Evolutionary conservation across 2,329 filamentous ascomycete species (phyloP).

Genomic region (Botrytis fragariae): DNA sequence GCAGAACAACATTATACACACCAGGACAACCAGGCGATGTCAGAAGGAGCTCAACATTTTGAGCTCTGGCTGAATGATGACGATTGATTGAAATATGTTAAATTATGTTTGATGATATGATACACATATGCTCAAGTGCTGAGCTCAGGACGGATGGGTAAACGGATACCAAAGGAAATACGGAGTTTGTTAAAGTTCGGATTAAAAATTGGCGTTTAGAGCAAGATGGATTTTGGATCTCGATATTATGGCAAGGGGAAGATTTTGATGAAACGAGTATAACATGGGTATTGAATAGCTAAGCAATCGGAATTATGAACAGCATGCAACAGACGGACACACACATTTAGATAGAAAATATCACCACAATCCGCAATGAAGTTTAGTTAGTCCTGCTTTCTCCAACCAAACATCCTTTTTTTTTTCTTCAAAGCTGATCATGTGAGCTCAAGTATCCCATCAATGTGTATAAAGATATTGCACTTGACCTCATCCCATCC

Average conservation of each 20-base stretch:
- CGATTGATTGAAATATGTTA: not conserved
- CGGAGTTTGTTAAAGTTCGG: not conserved
- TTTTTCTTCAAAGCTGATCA: not conserved
- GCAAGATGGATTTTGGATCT: not conserved
- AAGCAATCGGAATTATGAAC: not conserved
- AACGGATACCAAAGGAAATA: not conserved
- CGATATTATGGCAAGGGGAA: not conserved
- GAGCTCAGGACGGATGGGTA: not conserved
- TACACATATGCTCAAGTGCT: conserved; percentile 2
- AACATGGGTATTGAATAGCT: not conserved
- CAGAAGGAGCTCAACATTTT: not conserved
- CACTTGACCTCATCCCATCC: not conserved
- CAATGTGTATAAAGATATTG: not conserved
- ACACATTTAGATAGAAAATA: not conserved
- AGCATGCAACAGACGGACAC: not conserved
- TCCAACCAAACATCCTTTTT: not conserved
- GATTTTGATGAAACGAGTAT: not conserved
- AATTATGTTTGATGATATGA: not conserved
- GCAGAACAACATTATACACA: conserved; percentile 4
- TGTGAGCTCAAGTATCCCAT: not conserved
- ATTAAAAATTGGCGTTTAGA: not conserved
- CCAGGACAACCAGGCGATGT: conserved; percentile 6
- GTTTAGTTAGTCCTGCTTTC: not conserved
- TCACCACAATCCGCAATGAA: not conserved
- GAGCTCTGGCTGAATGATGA: not conserved